phyloP scores from a whole-genome alignment of 1,284 basidiomycete genomes.

The Melanopsichium pennsylvanicum region DNA sequence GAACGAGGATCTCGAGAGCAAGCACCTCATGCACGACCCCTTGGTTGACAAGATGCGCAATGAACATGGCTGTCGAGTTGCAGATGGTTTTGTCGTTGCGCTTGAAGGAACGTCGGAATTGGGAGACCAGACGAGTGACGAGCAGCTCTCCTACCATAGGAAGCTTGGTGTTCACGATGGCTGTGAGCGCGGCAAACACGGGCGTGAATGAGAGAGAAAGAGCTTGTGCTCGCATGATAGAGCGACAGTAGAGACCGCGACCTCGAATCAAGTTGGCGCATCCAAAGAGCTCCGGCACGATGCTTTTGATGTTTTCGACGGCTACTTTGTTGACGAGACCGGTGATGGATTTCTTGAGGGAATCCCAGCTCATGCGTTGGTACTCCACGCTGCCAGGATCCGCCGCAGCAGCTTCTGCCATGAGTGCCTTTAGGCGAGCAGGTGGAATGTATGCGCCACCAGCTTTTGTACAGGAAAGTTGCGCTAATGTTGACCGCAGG shows the following conservation, averaged over 20 bases:
- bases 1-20: conserved; percentile 90
- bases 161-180: conserved; percentile 96
- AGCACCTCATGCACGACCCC: conserved; percentile 91
- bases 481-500: conserved; percentile 49
- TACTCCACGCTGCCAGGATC: conserved; percentile 92
- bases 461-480: conserved; percentile 70
- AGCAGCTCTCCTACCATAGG: conserved; percentile 95
- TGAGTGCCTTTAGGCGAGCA: conserved; percentile 83
- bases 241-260: conserved; percentile 70
- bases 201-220: conserved; percentile 97
- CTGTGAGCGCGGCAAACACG: conserved; percentile 91
- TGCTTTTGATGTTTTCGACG: conserved; percentile 92
- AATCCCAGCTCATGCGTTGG: conserved; percentile 95
- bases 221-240: conserved; percentile 96
- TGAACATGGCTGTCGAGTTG: conserved; percentile 91
- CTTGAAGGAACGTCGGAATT: conserved; percentile 93
- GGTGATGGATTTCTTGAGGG: conserved; percentile 94
- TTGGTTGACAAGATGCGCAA: conserved; percentile 97
- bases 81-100: conserved; percentile 98
- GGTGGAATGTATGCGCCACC: conserved; percentile 98
- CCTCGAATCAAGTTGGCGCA: conserved; percentile 65
- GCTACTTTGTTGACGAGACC: conserved; percentile 94
- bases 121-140: conserved; percentile 85
- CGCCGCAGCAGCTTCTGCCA: conserved; percentile 77
- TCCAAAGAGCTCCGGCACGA: conserved; percentile 78